Percentiles rank a stretch among this genome's conserved stretches.
Conservation (phyloP, 305 asterid species). For the Fraxinus latifolia region DNA sequence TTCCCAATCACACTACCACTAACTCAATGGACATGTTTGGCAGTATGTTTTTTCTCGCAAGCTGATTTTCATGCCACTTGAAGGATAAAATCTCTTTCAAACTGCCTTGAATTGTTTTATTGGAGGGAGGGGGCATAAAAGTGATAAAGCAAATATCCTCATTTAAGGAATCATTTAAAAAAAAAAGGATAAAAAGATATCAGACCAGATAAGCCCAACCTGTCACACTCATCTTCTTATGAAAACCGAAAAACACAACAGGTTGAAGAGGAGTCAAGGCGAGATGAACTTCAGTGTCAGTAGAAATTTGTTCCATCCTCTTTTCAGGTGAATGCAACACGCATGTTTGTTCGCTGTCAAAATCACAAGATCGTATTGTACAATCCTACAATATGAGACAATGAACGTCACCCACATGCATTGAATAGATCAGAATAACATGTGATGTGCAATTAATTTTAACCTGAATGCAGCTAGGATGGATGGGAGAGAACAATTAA, state of each 20-base stretch:
- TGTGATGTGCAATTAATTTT: slow-evolving; percentile 2
- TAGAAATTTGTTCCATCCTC: slow-evolving; percentile 85
- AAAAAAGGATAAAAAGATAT: slow-evolving; percentile 19
- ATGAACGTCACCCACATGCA: slow-evolving; percentile 25
- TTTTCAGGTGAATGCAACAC: slow-evolving; percentile 98
- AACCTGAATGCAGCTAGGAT: slow-evolving; percentile 17
- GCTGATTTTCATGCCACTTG: slow-evolving; percentile 10
- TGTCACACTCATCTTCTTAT: slow-evolving; percentile 98
- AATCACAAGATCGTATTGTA: slow-evolving; percentile 95
- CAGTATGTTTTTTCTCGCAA: not conserved
- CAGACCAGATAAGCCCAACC: slow-evolving; percentile 42
- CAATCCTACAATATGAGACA: slow-evolving; percentile 62
- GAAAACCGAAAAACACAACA: slow-evolving; percentile 96
- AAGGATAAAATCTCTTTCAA: slow-evolving; percentile 1
- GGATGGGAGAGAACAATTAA: slow-evolving; percentile 10
- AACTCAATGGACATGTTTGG: not conserved
- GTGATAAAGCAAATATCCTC: not conserved
- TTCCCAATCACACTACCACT: not conserved
- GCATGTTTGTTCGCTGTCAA: slow-evolving; percentile 92
- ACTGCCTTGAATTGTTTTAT: slow-evolving; percentile 7
- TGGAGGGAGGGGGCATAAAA: not conserved
- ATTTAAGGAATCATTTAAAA: slow-evolving; percentile 7
- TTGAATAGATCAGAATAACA: slow-evolving; percentile 16
- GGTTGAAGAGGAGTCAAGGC: slow-evolving; percentile 98
- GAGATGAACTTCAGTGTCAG: slow-evolving; percentile 96